A percentile compares a stretch with the other conserved stretches of the same genome.
Evolutionary conservation across 306 rosid species (phyloP).

Genomic region (Corylus americana): DNA sequence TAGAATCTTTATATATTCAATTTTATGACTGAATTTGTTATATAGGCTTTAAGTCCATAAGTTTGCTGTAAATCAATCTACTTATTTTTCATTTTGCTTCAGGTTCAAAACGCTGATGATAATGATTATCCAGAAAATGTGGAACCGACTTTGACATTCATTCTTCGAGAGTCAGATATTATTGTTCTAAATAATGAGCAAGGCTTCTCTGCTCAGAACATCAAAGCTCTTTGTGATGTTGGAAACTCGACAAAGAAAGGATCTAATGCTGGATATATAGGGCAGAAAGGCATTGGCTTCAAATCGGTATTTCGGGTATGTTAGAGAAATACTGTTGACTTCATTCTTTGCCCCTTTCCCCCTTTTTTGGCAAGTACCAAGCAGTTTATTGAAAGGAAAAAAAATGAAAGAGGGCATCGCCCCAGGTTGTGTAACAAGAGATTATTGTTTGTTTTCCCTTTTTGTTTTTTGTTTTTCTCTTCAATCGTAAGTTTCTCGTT

Average conservation of each 20-base stretch:
- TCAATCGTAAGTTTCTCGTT: background rate
- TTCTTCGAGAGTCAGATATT: conserved; percentile 75
- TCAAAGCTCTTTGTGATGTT: conserved; percentile 94
- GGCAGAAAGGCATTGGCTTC: conserved; percentile 97
- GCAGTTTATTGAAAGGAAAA: background rate
- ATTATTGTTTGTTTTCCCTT: background rate
- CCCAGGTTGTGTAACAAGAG: background rate
- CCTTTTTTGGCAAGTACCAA: conserved; percentile 1
- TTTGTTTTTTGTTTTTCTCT: background rate
- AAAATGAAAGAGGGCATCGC: background rate
- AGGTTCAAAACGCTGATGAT: conserved; percentile 99
- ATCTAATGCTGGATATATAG: conserved; percentile 85
- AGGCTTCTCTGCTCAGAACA: conserved; percentile 83
- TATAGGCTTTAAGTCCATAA: background rate
- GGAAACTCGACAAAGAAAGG: conserved; percentile 97
- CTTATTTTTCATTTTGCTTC: conserved; percentile 38
- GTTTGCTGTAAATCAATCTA: conserved; percentile 21
- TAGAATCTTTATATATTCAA: background rate
- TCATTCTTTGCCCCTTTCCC: background rate
- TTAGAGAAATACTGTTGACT: background rate
- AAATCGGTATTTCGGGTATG: conserved; percentile 96
- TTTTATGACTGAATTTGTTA: background rate
- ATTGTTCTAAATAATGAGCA: conserved; percentile 81
- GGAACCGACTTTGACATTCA: conserved; percentile 85
- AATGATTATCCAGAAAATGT: conserved; percentile 69